phyloP scores from a whole-genome alignment of 148 eudicot species.

The Polygonum maritimum region DNA sequence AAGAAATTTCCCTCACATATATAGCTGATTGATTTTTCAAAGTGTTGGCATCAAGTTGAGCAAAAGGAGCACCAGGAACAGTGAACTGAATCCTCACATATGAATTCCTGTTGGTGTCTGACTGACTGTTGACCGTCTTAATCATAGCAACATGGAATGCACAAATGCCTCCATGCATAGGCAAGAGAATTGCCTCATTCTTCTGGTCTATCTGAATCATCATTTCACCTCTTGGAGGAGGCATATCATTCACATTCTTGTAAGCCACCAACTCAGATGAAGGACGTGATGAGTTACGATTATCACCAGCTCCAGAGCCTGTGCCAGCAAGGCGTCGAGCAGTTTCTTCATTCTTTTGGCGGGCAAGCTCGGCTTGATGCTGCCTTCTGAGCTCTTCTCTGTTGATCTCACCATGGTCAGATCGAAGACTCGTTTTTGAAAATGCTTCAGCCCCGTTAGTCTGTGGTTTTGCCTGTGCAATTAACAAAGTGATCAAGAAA shows the following conservation, averaged over 20 bases:
- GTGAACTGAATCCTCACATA: conserved; percentile 72
- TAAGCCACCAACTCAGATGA: conserved; percentile 71
- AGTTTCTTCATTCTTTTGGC: conserved; percentile 93
- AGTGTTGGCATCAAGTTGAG: conserved; percentile 59
- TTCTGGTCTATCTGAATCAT: conserved; percentile 92
- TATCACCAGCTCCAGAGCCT: conserved; percentile 43
- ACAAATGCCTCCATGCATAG: conserved; percentile 81
- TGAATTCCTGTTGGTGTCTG: conserved; percentile 74
- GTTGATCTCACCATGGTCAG: conserved; percentile 71
- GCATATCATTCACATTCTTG: conserved; percentile 74
- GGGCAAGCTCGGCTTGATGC: conserved; percentile 94
- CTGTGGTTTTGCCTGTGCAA: conserved; percentile 34
- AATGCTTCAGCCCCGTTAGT: conserved; percentile 23
- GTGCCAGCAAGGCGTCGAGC: conserved; percentile 85
- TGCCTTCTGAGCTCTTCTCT: conserved; percentile 79
- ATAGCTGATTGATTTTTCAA: conserved; percentile 62
- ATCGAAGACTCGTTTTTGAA: conserved; percentile 78
- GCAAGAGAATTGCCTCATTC: conserved; percentile 72
- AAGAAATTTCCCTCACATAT: conserved; percentile 76
- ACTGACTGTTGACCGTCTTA: conserved; percentile 85
- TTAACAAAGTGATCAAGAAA: not conserved
- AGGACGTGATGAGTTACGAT: conserved; percentile 33
- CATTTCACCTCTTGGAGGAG: conserved; percentile 64
- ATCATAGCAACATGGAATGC: conserved; percentile 85
- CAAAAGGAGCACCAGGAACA: conserved; percentile 75